Evolutionary conservation across 805 yeast genomes (phyloP).

Genomic region (Monosporozyma aerobia): DNA sequence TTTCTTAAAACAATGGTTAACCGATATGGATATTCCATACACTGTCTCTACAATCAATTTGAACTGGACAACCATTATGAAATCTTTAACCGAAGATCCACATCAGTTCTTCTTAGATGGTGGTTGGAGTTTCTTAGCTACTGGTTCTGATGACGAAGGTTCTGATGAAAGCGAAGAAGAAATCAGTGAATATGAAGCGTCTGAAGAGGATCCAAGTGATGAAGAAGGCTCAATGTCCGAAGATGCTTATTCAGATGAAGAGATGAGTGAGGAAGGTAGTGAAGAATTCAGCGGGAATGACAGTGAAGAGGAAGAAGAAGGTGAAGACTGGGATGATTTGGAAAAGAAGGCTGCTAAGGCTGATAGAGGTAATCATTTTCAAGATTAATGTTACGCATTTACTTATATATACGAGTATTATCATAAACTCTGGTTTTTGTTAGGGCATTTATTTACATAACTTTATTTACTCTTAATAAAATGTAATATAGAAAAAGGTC

Average conservation of each 20-base stretch:
- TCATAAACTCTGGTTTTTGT: background rate
- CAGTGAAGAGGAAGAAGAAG: slow-evolving; percentile 32
- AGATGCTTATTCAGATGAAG: slow-evolving; percentile 32
- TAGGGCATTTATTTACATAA: background rate
- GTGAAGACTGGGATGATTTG: slow-evolving; percentile 34
- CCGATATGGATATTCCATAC: slow-evolving; percentile 94
- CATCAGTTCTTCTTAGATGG: slow-evolving; percentile 90
- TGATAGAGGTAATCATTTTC: slow-evolving; percentile 25
- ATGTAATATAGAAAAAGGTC: background rate
- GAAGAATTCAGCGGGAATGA: slow-evolving; percentile 23
- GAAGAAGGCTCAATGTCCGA: slow-evolving; percentile 35
- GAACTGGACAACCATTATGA: slow-evolving; percentile 94
- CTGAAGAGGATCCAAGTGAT: slow-evolving; percentile 36
- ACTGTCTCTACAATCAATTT: slow-evolving; percentile 92
- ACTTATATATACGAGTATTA: background rate
- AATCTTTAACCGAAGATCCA: slow-evolving; percentile 84
- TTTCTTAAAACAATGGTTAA: slow-evolving; percentile 90
- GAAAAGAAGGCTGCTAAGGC: slow-evolving; percentile 34
- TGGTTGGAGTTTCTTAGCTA: slow-evolving; percentile 92
- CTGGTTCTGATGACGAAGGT: slow-evolving; percentile 71
- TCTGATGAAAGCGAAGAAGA: slow-evolving; percentile 67
- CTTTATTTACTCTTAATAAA: background rate
- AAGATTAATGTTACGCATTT: slow-evolving; percentile 11
- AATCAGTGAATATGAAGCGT: slow-evolving; percentile 36
- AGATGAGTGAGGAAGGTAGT: slow-evolving; percentile 28